Base-by-base conservation (phyloP, 345 rosid species). In the Dipteronia sinensis region DNA sequence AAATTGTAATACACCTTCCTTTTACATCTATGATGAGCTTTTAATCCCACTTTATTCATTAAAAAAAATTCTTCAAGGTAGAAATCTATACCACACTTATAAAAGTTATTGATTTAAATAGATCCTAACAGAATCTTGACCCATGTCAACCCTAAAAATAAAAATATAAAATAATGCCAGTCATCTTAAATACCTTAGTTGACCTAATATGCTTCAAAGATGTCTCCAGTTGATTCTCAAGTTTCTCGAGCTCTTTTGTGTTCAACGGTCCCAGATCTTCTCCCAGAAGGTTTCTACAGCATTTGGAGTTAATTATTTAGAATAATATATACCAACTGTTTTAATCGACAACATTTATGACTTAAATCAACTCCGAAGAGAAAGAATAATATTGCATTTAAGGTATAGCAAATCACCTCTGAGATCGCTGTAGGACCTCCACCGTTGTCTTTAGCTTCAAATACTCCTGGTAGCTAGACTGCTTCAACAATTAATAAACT, bases 151-250 rank as follows among this genome's bases (percentile, higher is more conserved):
- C 2, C 53, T 11, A 51, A 51, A 13, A n/a, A n/a, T n/a, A n/a
- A 49, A 49, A 44, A 7, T 44, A 44, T 9, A 0, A 51, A 51
- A 51, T 3, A 51, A 3, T 15, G 10, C 15, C 3, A 51, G n/a
- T 51, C 6, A 51, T 51, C 56, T 51, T 20, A 58, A 3, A n/a
- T 75, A 89, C 98, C 94, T 87, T 94, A 25, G 92, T 94, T 31
- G 94, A 88, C 68, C 98, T 88, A 68, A 92, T 89, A 67, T 87
- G 92, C 83, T 85, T 87, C 85, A 94, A 86, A 47, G 98, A 94
- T 29, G 89, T 63, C 69, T 94, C 98, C 19, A 92, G 85, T 53
- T 90, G 97, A 84, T 79, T 77, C 82, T 94, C 98, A 49, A 94
- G 89, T 77, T 90, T 91, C 77, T 94, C 97, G 61, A 94, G 84